These are phyloP conservation scores for Citrus unshiu DNA, from an alignment of 345 rosid genomes.

Conservation along the genomic window DNA sequence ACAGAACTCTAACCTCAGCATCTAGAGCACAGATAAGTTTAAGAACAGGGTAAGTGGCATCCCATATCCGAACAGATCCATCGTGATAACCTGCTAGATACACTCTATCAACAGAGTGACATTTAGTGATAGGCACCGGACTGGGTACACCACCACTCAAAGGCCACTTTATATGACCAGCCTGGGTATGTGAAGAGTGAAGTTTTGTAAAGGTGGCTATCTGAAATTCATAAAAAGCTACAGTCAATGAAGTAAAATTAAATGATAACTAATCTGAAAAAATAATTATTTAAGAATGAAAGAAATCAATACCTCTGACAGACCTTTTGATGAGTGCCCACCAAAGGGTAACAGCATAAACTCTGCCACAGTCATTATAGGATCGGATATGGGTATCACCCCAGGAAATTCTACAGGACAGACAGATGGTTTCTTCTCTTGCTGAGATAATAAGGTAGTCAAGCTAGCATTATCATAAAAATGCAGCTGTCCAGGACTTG, in stretches of 20 bases:
- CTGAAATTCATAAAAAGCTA: slow-evolving; percentile 14
- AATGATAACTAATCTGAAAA: slow-evolving; percentile 4
- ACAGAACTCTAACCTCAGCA: slow-evolving; percentile 38
- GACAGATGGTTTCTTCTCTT: slow-evolving; percentile 40
- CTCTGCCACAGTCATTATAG: slow-evolving; percentile 44
- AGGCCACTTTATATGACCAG: slow-evolving; percentile 44
- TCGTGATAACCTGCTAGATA: slow-evolving; percentile 64
- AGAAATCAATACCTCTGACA: slow-evolving; percentile 41
- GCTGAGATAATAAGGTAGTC: slow-evolving; percentile 40
- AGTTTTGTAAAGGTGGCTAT: slow-evolving; percentile 23
- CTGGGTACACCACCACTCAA: slow-evolving; percentile 64
- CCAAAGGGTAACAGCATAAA: slow-evolving; percentile 27
- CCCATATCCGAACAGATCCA: slow-evolving; percentile 63
- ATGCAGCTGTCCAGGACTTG: slow-evolving; percentile 68
- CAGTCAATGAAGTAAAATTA: background rate
- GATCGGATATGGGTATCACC: slow-evolving; percentile 46
- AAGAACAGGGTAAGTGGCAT: slow-evolving; percentile 47
- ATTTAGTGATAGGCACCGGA: slow-evolving; percentile 31
- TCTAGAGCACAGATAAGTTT: slow-evolving; percentile 34
- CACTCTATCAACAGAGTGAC: slow-evolving; percentile 35
- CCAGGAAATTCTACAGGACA: slow-evolving; percentile 39
- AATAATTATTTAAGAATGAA: background rate
- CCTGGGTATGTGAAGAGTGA: slow-evolving; percentile 15
- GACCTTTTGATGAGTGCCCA: slow-evolving; percentile 36
- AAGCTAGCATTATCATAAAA: slow-evolving; percentile 43